These are phyloP conservation scores for Fusarium domesticum DNA, from an alignment of 2,329 filamentous ascomycete genomes.

Conservation along the genomic window DNA sequence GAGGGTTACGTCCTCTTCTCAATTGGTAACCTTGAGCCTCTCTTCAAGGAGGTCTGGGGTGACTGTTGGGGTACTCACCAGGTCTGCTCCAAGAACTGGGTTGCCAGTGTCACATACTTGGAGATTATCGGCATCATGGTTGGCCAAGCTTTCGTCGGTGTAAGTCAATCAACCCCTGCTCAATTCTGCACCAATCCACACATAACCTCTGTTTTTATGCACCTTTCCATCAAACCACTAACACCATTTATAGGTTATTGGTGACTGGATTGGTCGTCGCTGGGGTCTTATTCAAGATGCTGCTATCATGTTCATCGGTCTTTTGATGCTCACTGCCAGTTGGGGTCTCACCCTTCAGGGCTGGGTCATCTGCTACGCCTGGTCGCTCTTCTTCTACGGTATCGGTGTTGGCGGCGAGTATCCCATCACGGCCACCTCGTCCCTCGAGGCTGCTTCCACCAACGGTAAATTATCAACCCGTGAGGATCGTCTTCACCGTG, in stretches of 20 bases:
- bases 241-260: conserved; percentile 45
- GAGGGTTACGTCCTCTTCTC: conserved; percentile 98
- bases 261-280: conserved; percentile 79
- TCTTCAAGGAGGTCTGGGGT: conserved; percentile 74
- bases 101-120: conserved; percentile 81
- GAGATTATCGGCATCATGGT: conserved; percentile 95
- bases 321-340: conserved; percentile 85
- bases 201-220: background rate
- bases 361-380: conserved; percentile 96
- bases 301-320: conserved; percentile 85
- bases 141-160: conserved; percentile 83
- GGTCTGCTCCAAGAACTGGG: conserved; percentile 76
- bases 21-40: conserved; percentile 84
- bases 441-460: conserved; percentile 88
- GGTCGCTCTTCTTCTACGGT: conserved; percentile 79
- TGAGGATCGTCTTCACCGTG: conserved; percentile 91
- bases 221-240: conserved; percentile 7
- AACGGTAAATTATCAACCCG: conserved; percentile 83
- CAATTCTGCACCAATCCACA: background rate
- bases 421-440: conserved; percentile 92
- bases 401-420: conserved; percentile 80
- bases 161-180: conserved; percentile 40
- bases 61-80: conserved; percentile 68
- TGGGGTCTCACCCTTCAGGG: conserved; percentile 87
- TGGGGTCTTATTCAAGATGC: conserved; percentile 97